These are phyloP conservation scores for Candida sojae DNA, from an alignment of 1,139 yeast species.

Conservation along the genomic window DNA sequence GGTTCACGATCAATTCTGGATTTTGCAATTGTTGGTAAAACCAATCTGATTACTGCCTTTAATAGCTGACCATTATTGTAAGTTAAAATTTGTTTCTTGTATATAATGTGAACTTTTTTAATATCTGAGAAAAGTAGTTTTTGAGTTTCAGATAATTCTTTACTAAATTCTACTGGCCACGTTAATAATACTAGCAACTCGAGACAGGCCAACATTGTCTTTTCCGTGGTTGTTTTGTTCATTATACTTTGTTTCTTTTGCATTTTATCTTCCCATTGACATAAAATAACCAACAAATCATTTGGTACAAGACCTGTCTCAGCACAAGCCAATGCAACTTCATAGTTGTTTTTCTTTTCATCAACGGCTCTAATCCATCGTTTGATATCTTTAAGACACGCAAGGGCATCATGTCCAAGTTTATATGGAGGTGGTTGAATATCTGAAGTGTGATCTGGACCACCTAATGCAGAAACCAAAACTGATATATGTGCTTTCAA, in stretches of 20 bases:
- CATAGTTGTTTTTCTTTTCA: constrained; percentile 65
- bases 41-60: constrained; percentile 69
- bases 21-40: constrained; percentile 63
- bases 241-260: constrained; percentile 24
- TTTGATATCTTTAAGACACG: constrained; percentile 84
- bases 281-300: constrained; percentile 74
- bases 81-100: constrained; percentile 68
- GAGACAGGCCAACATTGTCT: constrained; percentile 68
- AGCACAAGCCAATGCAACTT: constrained; percentile 87
- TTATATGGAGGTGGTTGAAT: constrained; percentile 56
- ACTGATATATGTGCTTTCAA: constrained; percentile 70
- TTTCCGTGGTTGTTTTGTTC: constrained; percentile 46
- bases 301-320: constrained; percentile 72
- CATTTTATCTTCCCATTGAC: constrained; percentile 65
- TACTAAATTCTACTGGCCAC: constrained; percentile 66
- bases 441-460: constrained; percentile 60
- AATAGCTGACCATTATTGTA: constrained; percentile 63
- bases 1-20: constrained; percentile 60
- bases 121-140: constrained; percentile 59
- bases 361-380: constrained; percentile 87
- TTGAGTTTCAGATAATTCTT: constrained; percentile 58
- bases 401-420: constrained; percentile 88
- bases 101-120: constrained; percentile 63
- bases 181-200: constrained; percentile 84
- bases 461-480: constrained; percentile 80